Evolutionary conservation across 768 basidiomycete species (phyloP).

Genomic region (Austroboletus eburneus): DNA sequence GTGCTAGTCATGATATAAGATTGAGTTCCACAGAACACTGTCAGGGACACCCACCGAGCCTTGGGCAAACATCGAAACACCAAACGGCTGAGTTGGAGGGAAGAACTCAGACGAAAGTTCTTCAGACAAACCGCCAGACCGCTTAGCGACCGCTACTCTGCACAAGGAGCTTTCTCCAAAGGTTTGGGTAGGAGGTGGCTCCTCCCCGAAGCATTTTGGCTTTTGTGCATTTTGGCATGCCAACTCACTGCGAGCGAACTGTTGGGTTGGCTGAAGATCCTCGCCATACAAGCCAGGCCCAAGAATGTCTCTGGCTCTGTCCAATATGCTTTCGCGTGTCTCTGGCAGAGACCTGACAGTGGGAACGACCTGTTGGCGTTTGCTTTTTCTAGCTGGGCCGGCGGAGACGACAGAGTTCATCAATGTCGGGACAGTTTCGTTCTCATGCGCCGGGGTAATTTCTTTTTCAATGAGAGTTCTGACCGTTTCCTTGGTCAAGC

Average conservation of each 20-base stretch:
- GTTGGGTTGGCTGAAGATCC: slow-evolving; percentile 27
- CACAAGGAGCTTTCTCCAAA: slow-evolving; percentile 40
- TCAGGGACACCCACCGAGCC: slow-evolving; percentile 9
- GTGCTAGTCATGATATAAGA: slow-evolving; percentile 1
- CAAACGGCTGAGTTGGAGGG: neutral
- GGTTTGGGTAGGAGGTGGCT: slow-evolving; percentile 33
- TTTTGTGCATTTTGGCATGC: slow-evolving; percentile 10
- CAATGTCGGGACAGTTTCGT: slow-evolving; percentile 35
- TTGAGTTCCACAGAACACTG: slow-evolving; percentile 3
- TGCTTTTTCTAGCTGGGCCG: slow-evolving; percentile 43
- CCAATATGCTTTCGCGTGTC: slow-evolving; percentile 42
- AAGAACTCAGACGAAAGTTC: neutral
- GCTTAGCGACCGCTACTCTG: neutral
- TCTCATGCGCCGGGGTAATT: slow-evolving; percentile 17
- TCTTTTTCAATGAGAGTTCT: slow-evolving; percentile 48
- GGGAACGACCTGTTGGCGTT: slow-evolving; percentile 34
- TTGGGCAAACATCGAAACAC: slow-evolving; percentile 21
- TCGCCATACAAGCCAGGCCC: slow-evolving; percentile 4
- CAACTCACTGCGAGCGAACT: slow-evolving; percentile 31
- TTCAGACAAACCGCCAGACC: neutral
- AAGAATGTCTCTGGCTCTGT: slow-evolving; percentile 36
- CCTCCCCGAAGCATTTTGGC: neutral
- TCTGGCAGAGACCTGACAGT: slow-evolving; percentile 45
- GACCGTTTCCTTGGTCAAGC: slow-evolving; percentile 52
- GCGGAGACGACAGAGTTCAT: slow-evolving; percentile 51